Evolutionary conservation across 140 eudicot genomes (phyloP), one percentile per base, ranked within the genome.

Genomic region (Stevia rebaudiana): DNA sequence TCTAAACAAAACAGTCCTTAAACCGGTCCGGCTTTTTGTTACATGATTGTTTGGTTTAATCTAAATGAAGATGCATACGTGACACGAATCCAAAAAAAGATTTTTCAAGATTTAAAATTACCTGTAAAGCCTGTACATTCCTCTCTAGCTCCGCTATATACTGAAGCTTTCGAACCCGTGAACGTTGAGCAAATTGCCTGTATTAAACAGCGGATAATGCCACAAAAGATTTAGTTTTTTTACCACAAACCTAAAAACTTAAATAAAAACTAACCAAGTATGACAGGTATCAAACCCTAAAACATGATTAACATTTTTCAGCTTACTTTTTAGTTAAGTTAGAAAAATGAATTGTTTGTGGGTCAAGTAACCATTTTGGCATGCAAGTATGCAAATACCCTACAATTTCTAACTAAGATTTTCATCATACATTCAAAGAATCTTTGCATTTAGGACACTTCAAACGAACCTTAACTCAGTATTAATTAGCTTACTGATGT

Each of bases 121-220:
- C 95, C 92, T 82, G 89, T 71, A 88, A 61, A 53, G 86, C 85
- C 57, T 88, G 96, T 37, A 88, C 96, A 75, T 78, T 78, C 73
- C 94, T 88, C 72, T 88, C 96, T 28, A 88, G 89, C 71, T 84
- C 89, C 46, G 85, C 96, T 55, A 88, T 84, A 65, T 88, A 82
- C 67, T 88, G 94, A 75, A 88, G 84, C 70, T 88, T 88, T 62
- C 94, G 75, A 59, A 88, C 96, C 49, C 96, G 84, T 1, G 94
- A 88, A 19, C 94, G 84, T 36, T 84, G 95, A 79, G 94, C 94
- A 79, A 78, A 87, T 72, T 84, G 94, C 84, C 95, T 87, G 78
- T 67, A 79, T 70, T 37, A 55, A 12, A 72, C 40, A 74, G n/a
- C 43, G 48, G 28, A 44, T 18, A 59, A 33, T 35, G 39, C 22